Percentiles rank a stretch among this genome's conserved stretches.
Conservation (phyloP, 2,329 filamentous ascomycete genomes). For the Cytospora piceicola region DNA sequence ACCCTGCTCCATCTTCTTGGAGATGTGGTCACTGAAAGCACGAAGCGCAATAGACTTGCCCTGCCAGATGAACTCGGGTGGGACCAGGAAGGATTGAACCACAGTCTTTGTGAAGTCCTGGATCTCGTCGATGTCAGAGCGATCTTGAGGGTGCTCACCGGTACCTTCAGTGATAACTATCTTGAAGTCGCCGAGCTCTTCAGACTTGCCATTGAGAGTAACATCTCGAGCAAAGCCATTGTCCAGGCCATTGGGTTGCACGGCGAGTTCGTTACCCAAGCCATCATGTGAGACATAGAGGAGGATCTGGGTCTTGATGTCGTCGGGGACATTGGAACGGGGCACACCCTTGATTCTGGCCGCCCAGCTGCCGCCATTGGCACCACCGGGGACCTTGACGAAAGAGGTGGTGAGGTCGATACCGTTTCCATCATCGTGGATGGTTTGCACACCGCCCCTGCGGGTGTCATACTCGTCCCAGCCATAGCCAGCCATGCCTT, state of each 20-base stretch:
- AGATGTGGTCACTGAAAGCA: constrained; percentile 56
- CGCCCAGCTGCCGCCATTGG: constrained; percentile 89
- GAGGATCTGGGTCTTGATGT: constrained; percentile 75
- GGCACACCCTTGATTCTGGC: constrained; percentile 83
- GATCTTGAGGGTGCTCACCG: constrained; percentile 63
- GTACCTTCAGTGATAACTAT: constrained; percentile 75
- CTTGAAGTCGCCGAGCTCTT: constrained; percentile 77
- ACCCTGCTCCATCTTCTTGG: constrained; percentile 48
- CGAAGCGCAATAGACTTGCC: constrained; percentile 65
- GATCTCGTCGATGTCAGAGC: constrained; percentile 67
- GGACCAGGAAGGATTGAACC: constrained; percentile 71
- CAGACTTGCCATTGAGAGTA: constrained; percentile 69
- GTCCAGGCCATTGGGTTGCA: constrained; percentile 55
- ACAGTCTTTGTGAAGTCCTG: constrained; percentile 78
- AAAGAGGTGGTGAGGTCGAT: constrained; percentile 93
- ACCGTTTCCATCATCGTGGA: constrained; percentile 86
- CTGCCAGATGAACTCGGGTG: constrained; percentile 79
- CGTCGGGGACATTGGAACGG: constrained; percentile 66
- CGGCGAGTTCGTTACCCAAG: constrained; percentile 63
- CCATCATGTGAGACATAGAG: constrained; percentile 83
- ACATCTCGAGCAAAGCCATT: constrained; percentile 64
- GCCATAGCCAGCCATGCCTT: constrained; percentile 92
- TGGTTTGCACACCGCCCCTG: constrained; percentile 83
- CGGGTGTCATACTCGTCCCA: constrained; percentile 97
- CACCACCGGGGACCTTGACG: constrained; percentile 86